Evolutionary conservation across 148 eudicot genomes (phyloP).

Genomic region (Gaultheria prostrata): DNA sequence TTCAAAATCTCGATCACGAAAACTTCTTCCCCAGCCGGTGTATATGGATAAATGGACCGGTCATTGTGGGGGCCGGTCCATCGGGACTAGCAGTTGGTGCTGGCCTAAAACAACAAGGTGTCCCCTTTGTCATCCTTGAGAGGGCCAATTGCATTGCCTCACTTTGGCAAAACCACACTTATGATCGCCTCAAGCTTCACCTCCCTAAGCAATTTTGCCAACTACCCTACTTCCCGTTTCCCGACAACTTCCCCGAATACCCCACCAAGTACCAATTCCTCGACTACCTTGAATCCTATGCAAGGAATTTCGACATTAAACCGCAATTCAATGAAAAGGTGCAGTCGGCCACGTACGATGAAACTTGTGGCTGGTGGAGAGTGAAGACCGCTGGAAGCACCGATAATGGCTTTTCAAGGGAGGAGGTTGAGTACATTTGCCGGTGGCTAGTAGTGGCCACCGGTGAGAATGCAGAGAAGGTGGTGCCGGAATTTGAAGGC

Average conservation of each 20-base stretch:
- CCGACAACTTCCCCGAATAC: slow-evolving; percentile 63
- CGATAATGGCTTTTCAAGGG: background rate
- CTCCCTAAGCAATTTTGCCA: slow-evolving; percentile 79
- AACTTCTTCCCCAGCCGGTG: slow-evolving; percentile 51
- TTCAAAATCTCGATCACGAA: slow-evolving; percentile 29
- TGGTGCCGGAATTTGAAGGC: slow-evolving; percentile 82
- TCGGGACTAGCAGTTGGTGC: slow-evolving; percentile 73
- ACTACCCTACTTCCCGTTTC: slow-evolving; percentile 68
- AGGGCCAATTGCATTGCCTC: slow-evolving; percentile 83
- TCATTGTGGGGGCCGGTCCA: slow-evolving; percentile 79
- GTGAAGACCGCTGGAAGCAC: background rate
- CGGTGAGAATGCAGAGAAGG: slow-evolving; percentile 91
- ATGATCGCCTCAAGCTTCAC: slow-evolving; percentile 77
- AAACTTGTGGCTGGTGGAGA: slow-evolving; percentile 42
- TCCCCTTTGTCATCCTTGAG: slow-evolving; percentile 69
- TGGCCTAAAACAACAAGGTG: slow-evolving; percentile 66
- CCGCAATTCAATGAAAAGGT: slow-evolving; percentile 59
- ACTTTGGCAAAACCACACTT: slow-evolving; percentile 67
- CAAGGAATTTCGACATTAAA: slow-evolving; percentile 30
- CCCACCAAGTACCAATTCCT: slow-evolving; percentile 57
- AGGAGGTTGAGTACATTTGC: slow-evolving; percentile 72
- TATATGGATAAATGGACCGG: slow-evolving; percentile 70
- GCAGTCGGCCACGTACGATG: slow-evolving; percentile 49
- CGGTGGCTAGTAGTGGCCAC: slow-evolving; percentile 94
- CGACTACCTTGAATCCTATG: slow-evolving; percentile 46